A percentile compares a stretch with the other conserved stretches of the same genome.
phyloP scores from a whole-genome alignment of 2,329 filamentous ascomycete genomes.

The Eutypa lata region DNA sequence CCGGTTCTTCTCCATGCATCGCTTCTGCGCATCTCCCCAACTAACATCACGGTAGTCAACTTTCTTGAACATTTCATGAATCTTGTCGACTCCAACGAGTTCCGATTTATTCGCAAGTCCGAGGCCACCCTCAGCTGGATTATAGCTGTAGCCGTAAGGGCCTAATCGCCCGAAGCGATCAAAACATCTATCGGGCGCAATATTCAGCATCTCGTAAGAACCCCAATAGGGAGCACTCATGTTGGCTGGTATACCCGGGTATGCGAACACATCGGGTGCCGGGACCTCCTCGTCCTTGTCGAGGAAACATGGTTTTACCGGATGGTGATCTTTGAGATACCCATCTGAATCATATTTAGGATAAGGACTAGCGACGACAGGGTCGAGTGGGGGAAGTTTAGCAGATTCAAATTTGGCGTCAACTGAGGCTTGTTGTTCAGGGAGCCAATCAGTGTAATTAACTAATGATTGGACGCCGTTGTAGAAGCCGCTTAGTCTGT shows the following conservation, averaged over 20 bases:
- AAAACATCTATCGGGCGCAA: constrained; percentile 65
- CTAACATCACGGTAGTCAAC: constrained; percentile 33
- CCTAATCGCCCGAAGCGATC: constrained; percentile 67
- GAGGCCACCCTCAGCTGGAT: constrained; percentile 58
- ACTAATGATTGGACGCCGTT: constrained; percentile 26
- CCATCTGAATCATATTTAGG: constrained; percentile 21
- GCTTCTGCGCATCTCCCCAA: constrained; percentile 31
- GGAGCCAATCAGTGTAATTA: constrained; percentile 24
- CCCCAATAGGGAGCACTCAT: constrained; percentile 65
- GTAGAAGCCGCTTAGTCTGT: constrained; percentile 24
- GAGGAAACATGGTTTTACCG: constrained; percentile 41
- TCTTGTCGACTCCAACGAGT: constrained; percentile 55
- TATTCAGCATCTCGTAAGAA: constrained; percentile 57
- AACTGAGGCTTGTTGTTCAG: constrained; percentile 19
- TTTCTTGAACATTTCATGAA: constrained; percentile 32
- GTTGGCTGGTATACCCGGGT: constrained; percentile 58
- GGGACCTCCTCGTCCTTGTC: constrained; percentile 41
- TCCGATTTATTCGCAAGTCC: constrained; percentile 59
- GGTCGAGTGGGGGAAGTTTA: constrained; percentile 21
- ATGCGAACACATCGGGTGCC: constrained; percentile 40
- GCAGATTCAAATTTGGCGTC: constrained; percentile 19
- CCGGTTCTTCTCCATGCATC: constrained; percentile 45
- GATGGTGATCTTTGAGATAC: constrained; percentile 24
- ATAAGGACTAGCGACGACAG: constrained; percentile 24
- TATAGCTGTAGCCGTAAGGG: constrained; percentile 67